Percentiles rank a stretch among this genome's conserved stretches.
Conservation (phyloP, 768 basidiomycete genomes). For the Postia placenta region DNA sequence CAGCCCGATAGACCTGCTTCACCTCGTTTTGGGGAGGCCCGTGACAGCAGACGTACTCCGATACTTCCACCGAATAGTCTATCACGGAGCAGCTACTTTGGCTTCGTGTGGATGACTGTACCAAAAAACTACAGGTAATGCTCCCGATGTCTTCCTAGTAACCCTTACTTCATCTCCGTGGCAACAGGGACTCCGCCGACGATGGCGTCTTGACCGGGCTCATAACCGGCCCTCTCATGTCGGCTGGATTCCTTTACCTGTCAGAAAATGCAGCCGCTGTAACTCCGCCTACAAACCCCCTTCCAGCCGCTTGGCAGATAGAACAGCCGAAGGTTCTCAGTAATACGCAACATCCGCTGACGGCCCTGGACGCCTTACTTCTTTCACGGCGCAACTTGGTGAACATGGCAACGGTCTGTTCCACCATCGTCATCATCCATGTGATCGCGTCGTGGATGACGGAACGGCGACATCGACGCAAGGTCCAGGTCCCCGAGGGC, state of each 20-base stretch:
- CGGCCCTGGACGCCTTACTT: constrained; percentile 48
- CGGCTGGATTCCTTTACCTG: constrained; percentile 61
- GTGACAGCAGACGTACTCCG: constrained; percentile 38
- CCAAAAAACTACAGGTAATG: constrained; percentile 77
- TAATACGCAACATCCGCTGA: constrained; percentile 33
- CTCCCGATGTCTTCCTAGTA: background rate
- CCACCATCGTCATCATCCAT: constrained; percentile 74
- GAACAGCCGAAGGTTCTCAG: constrained; percentile 60
- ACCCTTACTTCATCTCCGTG: constrained; percentile 5
- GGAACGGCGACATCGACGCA: constrained; percentile 45
- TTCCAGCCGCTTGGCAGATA: constrained; percentile 70
- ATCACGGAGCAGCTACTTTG: constrained; percentile 45
- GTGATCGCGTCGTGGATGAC: constrained; percentile 72
- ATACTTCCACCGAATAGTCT: constrained; percentile 14
- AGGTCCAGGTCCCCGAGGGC: constrained; percentile 45
- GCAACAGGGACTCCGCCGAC: constrained; percentile 64
- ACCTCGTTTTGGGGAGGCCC: constrained; percentile 39
- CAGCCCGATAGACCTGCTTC: constrained; percentile 25
- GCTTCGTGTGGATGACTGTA: constrained; percentile 87
- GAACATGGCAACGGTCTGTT: constrained; percentile 75
- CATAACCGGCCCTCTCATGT: constrained; percentile 77
- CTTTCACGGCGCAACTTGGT: constrained; percentile 72
- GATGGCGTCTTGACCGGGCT: constrained; percentile 84
- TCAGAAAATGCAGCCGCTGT: constrained; percentile 25
- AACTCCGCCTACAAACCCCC: constrained; percentile 22